Evolutionary conservation across 345 rosid species (phyloP).

Genomic region (Bruguiera gymnorhiza): DNA sequence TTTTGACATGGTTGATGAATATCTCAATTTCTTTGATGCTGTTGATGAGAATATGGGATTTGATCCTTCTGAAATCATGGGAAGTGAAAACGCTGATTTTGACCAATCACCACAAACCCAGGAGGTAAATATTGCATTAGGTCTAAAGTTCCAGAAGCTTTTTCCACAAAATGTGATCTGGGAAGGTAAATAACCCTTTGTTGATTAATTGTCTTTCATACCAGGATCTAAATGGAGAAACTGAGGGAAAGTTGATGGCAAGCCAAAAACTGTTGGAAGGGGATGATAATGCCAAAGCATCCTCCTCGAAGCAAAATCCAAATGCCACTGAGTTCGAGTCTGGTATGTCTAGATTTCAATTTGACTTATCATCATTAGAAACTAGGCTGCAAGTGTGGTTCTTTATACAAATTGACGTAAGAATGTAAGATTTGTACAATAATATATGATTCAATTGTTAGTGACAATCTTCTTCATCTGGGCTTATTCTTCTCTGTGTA

Average conservation of each 20-base stretch:
- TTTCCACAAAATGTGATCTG: too few relatives aligned
- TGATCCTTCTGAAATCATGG: slow-evolving; percentile 52
- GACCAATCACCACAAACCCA: slow-evolving; percentile 23
- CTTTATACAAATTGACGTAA: too few relatives aligned
- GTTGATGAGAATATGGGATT: slow-evolving; percentile 47
- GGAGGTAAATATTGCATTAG: slow-evolving; percentile 32
- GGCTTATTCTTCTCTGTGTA: slow-evolving; percentile 8
- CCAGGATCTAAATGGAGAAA: slow-evolving; percentile 45
- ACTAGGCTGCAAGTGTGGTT: background rate
- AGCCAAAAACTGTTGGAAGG: slow-evolving; percentile 33
- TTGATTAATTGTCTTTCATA: too few relatives aligned
- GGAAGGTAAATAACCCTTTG: too few relatives aligned
- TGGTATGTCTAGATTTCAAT: slow-evolving; percentile 39
- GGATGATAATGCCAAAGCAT: slow-evolving; percentile 35
- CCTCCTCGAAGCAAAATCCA: slow-evolving; percentile 51
- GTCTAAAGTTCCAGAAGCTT: too few relatives aligned
- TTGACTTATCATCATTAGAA: background rate
- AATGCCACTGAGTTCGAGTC: slow-evolving; percentile 41
- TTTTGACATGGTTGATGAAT: slow-evolving; percentile 61
- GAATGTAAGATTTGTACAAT: background rate
- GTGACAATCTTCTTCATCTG: background rate
- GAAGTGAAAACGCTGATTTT: slow-evolving; percentile 23
- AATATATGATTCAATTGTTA: too few relatives aligned
- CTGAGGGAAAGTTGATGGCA: slow-evolving; percentile 32
- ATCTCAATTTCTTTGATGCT: slow-evolving; percentile 61